Evolutionary conservation across 768 basidiomycete species (phyloP).

Genomic region (Hygrophorus russula): DNA sequence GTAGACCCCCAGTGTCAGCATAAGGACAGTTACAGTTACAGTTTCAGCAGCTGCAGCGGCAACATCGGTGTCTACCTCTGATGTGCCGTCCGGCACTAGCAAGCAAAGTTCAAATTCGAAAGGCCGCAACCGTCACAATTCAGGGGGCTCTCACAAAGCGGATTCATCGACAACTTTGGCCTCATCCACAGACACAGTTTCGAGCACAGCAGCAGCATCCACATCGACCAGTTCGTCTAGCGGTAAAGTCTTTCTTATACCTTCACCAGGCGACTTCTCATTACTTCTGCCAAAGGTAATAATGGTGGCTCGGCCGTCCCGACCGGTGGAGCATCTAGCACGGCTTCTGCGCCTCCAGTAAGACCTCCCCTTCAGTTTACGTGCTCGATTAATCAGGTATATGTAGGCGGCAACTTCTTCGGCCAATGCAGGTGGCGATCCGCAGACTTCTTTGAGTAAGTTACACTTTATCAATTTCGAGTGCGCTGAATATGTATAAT

Average conservation of each 20-base stretch:
- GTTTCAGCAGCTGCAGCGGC: slow-evolving; percentile 15
- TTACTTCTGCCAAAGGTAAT: slow-evolving; percentile 1
- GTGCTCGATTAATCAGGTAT: not conserved
- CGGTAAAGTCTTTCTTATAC: not conserved
- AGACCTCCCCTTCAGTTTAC: too few species aligned
- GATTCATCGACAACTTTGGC: too few species aligned
- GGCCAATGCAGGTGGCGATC: slow-evolving; percentile 10
- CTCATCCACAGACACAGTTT: too few species aligned
- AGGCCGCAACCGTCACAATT: too few species aligned
- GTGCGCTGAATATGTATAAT: not conserved
- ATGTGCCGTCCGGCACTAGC: not conserved
- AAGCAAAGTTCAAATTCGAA: too few species aligned
- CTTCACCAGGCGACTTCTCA: not conserved
- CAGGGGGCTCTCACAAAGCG: too few species aligned
- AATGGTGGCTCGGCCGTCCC: slow-evolving; percentile 4
- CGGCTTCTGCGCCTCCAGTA: slow-evolving; percentile 2
- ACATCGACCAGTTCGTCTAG: slow-evolving; percentile 2
- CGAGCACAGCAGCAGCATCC: slow-evolving; percentile 2
- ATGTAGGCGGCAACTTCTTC: not conserved
- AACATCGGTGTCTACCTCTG: not conserved
- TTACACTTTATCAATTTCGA: not conserved
- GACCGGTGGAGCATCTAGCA: slow-evolving; percentile 10
- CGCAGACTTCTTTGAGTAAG: slow-evolving; percentile 29
- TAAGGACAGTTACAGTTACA: slow-evolving; percentile 26
- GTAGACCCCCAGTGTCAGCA: slow-evolving; percentile 12